Percentiles rank a stretch among this genome's conserved stretches.
Evolutionary conservation across 257 asterid species (phyloP).

Genomic region (Salvia miltiorrhiza): DNA sequence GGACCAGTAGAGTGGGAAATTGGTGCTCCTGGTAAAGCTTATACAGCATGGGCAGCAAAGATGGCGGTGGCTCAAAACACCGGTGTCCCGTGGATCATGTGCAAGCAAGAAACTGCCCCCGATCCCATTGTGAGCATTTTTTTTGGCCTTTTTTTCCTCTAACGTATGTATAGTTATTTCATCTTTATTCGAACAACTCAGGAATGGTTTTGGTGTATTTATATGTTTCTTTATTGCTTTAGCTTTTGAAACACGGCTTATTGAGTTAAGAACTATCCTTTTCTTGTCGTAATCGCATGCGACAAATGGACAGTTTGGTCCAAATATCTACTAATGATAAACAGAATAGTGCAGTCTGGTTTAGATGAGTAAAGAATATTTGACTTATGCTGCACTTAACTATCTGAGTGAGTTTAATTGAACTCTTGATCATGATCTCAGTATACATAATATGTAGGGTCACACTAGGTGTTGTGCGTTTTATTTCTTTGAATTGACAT

Average conservation of each 20-base stretch:
- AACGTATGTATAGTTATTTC: no score
- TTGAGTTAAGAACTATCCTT: background rate
- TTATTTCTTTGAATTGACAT: no score
- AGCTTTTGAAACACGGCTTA: background rate
- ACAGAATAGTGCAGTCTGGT: background rate
- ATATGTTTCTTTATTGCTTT: background rate
- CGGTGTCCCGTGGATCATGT: constrained; percentile 98
- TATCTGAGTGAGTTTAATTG: background rate
- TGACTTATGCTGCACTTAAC: background rate
- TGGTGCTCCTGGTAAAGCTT: constrained; percentile 93
- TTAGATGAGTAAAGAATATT: background rate
- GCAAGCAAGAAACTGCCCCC: constrained; percentile 96
- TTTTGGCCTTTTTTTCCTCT: no score
- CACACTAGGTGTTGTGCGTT: no score
- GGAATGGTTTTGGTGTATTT: background rate
- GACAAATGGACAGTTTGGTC: background rate
- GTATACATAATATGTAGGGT: background rate
- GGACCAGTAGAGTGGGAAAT: constrained; percentile 90
- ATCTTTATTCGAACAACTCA: no score
- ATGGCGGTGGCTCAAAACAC: constrained; percentile 82
- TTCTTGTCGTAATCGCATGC: background rate
- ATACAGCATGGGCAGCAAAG: constrained; percentile 82
- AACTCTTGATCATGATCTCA: background rate
- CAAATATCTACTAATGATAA: background rate
- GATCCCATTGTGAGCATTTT: constrained; percentile 63